A percentile compares a stretch with the other conserved stretches of the same genome.
Evolutionary conservation across 1,284 basidiomycete species (phyloP).

Genomic region (Boletus semigastroideus): DNA sequence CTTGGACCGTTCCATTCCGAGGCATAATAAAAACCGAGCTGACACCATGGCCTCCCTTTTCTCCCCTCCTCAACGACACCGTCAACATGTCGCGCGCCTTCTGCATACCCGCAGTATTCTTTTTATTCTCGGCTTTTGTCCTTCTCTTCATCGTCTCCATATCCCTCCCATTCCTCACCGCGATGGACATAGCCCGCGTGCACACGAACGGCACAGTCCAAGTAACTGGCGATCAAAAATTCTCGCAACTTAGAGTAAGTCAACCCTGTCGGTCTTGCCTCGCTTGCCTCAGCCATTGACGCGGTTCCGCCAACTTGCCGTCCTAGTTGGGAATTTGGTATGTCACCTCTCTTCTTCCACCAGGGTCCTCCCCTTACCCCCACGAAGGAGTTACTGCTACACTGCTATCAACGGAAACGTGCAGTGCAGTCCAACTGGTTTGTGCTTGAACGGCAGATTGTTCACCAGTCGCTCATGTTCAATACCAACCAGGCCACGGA

Average conservation of each 20-base stretch:
- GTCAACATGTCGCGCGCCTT: slow-evolving; percentile 51
- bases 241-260: slow-evolving; percentile 58
- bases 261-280: background rate
- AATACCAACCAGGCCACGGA: slow-evolving; percentile 45
- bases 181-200: slow-evolving; percentile 62
- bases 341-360: background rate
- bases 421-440: slow-evolving; percentile 17
- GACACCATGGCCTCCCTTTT: background rate
- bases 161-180: slow-evolving; percentile 64
- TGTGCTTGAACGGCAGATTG: slow-evolving; percentile 17
- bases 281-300: slow-evolving; percentile 11
- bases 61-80: slow-evolving; percentile 4
- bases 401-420: slow-evolving; percentile 13
- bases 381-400: slow-evolving; percentile 28
- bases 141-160: slow-evolving; percentile 67
- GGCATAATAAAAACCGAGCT: slow-evolving; percentile 20
- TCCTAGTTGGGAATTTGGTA: slow-evolving; percentile 33
- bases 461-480: slow-evolving; percentile 5
- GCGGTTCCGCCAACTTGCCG: slow-evolving; percentile 4
- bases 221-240: slow-evolving; percentile 32
- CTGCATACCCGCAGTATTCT: slow-evolving; percentile 62
- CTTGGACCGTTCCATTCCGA: slow-evolving; percentile 6
- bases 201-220: slow-evolving; percentile 41
- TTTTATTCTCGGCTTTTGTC: slow-evolving; percentile 62
- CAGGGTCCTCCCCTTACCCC: slow-evolving; percentile 6